phyloP scores from a whole-genome alignment of 1,139 yeast species.

The Hyphopichia wangnamkhiaoensis region DNA sequence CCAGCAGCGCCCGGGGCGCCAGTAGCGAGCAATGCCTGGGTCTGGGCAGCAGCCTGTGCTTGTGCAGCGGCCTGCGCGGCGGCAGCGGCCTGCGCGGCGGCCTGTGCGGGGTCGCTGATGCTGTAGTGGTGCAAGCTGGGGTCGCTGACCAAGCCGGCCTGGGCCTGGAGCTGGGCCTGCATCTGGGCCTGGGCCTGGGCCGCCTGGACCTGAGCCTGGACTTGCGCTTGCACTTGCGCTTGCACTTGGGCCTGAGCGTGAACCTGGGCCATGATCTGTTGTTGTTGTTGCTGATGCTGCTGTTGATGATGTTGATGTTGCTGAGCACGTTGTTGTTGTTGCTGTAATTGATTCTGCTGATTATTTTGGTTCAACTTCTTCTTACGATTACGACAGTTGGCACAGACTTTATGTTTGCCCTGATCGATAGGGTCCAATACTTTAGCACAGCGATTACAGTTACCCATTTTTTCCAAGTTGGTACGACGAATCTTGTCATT shows the following conservation, averaged over 20 bases:
- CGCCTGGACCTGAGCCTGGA: slow-evolving; percentile 3
- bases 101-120: slow-evolving; percentile 4
- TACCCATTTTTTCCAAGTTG: slow-evolving; percentile 56
- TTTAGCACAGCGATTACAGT: slow-evolving; percentile 63
- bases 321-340: slow-evolving; percentile 6
- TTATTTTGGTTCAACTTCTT: slow-evolving; percentile 29
- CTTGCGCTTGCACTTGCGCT: slow-evolving; percentile 12
- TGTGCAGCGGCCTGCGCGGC: slow-evolving; percentile 5
- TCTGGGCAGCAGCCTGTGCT: slow-evolving; percentile 8
- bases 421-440: slow-evolving; percentile 44
- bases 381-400: slow-evolving; percentile 53
- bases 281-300: slow-evolving; percentile 5
- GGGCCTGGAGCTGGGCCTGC: slow-evolving; percentile 9
- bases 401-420: slow-evolving; percentile 58
- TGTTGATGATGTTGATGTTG: slow-evolving; percentile 5
- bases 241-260: slow-evolving; percentile 29
- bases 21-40: slow-evolving; percentile 2
- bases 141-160: slow-evolving; percentile 4
- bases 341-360: slow-evolving; percentile 15
- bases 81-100: slow-evolving; percentile 2
- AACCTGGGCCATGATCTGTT: slow-evolving; percentile 8
- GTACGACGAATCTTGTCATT: slow-evolving; percentile 60
- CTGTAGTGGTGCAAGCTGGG: not conserved
- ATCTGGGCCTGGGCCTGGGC: slow-evolving; percentile 8
- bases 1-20: not conserved